Base-by-base conservation (phyloP, 73 alveolate species). In the Paraurostyla sp. region DNA sequence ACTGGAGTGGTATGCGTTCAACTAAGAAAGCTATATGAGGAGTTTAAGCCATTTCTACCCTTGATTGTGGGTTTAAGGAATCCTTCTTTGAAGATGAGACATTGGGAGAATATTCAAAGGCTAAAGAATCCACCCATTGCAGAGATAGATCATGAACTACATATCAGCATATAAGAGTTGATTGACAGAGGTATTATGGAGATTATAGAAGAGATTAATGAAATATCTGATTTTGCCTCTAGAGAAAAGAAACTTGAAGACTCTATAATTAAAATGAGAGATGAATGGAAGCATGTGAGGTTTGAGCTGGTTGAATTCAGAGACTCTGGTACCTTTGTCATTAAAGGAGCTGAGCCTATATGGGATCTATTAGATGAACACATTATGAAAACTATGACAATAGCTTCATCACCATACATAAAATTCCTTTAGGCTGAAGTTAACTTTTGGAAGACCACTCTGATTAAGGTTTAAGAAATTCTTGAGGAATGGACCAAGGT, bases 401-500 rank as follows among this genome's bases (percentile, higher is more conserved):
- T 96, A 40, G 97, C 98, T 15, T 90, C 98, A 58, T 96, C 99
- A 49, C 97, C 97, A 56, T 96, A 88, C 69, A 97, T 97, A 18
- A 94, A 96, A 86, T 96, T 92, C 90, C 92, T 96, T 58, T 93
- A 94, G 75, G 93, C 95, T 68, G 97, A 96, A 88, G 97, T 97
- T 9, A 92, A 94, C 23, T 92, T 73, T 48, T 91, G 97, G 69
- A 97, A 97, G 93, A 84, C 91, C 57, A 96, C 93, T 50, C 75
- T 97, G 52, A 94, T 96, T 22, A 88, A 96, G 52, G 96, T 97
- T 2, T 91, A 97, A 91, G 99, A 97, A 60, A 96, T 97, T 27
- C 84, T 97, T 22, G 99, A 97, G 76, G 97, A 97, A 38, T 97
- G 99, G 99, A 60, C 95, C 42, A 96, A 96, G 81, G 95, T 95